Evolutionary conservation across 2,329 filamentous ascomycete species (phyloP).

Genomic region (Colletotrichum chrysophilum): DNA sequence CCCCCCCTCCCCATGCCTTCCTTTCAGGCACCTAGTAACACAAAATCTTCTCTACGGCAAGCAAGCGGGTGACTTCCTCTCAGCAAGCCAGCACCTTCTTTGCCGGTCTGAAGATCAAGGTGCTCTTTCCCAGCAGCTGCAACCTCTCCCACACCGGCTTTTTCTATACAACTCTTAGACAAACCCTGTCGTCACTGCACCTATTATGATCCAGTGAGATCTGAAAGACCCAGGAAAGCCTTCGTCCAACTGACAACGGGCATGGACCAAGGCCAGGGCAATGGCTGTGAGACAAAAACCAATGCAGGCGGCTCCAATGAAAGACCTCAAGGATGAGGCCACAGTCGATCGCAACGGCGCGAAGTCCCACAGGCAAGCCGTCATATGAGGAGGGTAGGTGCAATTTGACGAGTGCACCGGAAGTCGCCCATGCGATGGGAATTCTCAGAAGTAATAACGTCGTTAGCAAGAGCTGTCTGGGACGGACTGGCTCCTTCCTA

Average conservation of each 20-base stretch:
- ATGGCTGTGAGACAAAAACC: not conserved
- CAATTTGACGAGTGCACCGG: not conserved
- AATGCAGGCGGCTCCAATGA: not conserved
- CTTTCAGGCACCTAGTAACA: not conserved
- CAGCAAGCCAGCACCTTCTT: not conserved
- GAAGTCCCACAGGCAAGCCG: not conserved
- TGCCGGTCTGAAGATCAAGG: too few species aligned
- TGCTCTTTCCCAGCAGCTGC: too few species aligned
- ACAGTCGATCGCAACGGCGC: not conserved
- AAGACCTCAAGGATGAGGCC: not conserved
- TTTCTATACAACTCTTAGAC: too few species aligned
- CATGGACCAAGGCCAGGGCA: too few species aligned
- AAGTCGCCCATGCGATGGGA: not conserved
- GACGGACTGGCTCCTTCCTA: not conserved
- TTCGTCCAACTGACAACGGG: not conserved
- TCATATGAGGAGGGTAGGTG: not conserved
- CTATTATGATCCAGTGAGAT: not conserved
- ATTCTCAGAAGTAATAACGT: not conserved
- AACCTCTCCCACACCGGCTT: too few species aligned
- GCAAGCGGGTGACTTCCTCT: not conserved
- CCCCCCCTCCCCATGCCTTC: too few species aligned
- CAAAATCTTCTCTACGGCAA: not conserved
- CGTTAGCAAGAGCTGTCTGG: not conserved
- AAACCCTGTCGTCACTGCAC: not conserved
- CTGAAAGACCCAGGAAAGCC: not conserved